phyloP scores from a whole-genome alignment of 23 red algal species.

The Gracilaria vermiculophylla region DNA sequence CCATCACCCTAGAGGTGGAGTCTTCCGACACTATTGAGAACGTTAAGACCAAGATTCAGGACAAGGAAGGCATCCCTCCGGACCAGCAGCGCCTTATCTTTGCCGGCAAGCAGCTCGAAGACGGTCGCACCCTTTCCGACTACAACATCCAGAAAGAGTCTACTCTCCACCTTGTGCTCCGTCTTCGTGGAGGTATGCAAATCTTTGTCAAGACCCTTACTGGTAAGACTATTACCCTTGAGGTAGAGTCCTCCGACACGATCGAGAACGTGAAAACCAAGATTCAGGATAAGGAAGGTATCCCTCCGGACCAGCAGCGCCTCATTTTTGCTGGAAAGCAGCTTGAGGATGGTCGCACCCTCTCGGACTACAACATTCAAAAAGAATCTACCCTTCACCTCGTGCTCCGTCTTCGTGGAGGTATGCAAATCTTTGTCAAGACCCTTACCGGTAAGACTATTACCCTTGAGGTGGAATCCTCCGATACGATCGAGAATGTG shows the following conservation, averaged over 20 bases:
- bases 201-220: constrained; percentile 95
- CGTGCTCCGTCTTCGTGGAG: constrained; percentile 85
- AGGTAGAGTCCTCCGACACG: constrained; percentile 91
- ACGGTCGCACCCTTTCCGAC: constrained; percentile 87
- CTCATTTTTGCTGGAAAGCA: constrained; percentile 97
- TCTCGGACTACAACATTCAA: constrained; percentile 94
- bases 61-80: constrained; percentile 82
- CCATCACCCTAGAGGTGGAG: constrained; percentile 93
- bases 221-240: constrained; percentile 93
- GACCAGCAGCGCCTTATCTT: constrained; percentile 96
- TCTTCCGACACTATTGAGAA: constrained; percentile 96
- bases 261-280: constrained; percentile 93
- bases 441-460: constrained; percentile 99
- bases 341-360: constrained; percentile 90
- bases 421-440: constrained; percentile 90
- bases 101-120: constrained; percentile 92
- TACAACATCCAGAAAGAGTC: constrained; percentile 98
- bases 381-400: constrained; percentile 96
- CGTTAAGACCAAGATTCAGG: constrained; percentile 96
- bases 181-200: constrained; percentile 86
- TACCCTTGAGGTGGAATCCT: constrained; percentile 98
- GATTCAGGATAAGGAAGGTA: constrained; percentile 97
- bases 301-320: constrained; percentile 94
- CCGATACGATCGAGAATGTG: constrained; percentile 99
- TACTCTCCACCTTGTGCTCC: constrained; percentile 87